phyloP scores from a whole-genome alignment of 345 rosid species.

The Cardamine occulta region DNA sequence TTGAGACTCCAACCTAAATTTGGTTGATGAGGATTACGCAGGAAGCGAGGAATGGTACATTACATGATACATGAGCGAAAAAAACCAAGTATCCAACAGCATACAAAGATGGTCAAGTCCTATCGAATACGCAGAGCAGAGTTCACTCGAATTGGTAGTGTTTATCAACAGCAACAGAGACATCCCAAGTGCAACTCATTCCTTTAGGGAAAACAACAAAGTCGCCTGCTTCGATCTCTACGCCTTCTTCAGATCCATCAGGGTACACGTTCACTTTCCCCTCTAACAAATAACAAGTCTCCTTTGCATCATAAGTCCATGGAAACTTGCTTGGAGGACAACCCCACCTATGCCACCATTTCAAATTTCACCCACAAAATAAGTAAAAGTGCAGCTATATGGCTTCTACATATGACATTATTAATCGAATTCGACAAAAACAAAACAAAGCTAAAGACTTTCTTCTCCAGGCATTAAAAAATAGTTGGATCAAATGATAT shows the following conservation, averaged over 20 bases:
- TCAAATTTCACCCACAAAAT: not conserved
- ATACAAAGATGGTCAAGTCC: not conserved
- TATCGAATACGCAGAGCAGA: not conserved
- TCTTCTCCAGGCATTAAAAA: not conserved
- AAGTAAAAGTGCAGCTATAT: not conserved
- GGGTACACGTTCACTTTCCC: constrained; percentile 85
- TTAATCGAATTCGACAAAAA: not conserved
- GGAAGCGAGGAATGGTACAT: not conserved
- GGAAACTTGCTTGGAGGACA: constrained; percentile 95
- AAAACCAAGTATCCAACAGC: constrained; percentile 8
- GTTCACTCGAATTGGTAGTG: constrained; percentile 74
- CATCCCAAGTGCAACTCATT: constrained; percentile 97
- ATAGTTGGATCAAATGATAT: too few relatives aligned
- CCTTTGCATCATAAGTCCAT: constrained; percentile 76
- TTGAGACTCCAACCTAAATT: not conserved
- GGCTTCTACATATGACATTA: not conserved
- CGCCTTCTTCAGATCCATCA: constrained; percentile 66
- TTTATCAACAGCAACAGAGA: constrained; percentile 80
- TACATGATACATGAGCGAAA: not conserved
- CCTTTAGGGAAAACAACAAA: constrained; percentile 88
- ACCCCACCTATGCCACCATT: constrained; percentile 67
- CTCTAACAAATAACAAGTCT: constrained; percentile 74
- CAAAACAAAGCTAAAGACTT: not conserved
- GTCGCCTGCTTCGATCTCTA: constrained; percentile 80
- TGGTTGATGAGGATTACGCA: not conserved